A percentile compares a stretch with the other conserved stretches of the same genome.
Evolutionary conservation across 352 stramenopile genomes (phyloP).

Genomic region (Pythium monospermum): DNA sequence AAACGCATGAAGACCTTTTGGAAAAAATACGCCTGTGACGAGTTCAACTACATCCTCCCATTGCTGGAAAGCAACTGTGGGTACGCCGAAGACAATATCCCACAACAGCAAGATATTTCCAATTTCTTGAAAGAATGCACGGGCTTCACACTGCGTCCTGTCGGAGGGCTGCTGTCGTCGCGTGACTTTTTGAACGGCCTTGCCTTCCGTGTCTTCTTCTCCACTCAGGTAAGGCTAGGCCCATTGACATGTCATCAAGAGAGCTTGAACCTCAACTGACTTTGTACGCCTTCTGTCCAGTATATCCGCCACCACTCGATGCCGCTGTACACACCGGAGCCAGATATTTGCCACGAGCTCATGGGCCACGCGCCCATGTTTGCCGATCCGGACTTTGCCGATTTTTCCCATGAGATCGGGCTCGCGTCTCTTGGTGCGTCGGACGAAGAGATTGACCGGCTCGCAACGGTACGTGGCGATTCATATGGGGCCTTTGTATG

Average conservation of each 20-base stretch:
- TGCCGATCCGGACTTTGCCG: conserved; percentile 95
- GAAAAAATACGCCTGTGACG: conserved; percentile 93
- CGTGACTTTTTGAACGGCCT: conserved; percentile 97
- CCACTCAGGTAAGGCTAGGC: conserved; percentile 68
- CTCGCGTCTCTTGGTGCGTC: conserved; percentile 93
- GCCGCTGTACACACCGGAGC: conserved; percentile 97
- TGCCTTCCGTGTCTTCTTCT: conserved; percentile 98
- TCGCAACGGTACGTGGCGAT: conserved; percentile 72
- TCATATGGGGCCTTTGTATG: not conserved
- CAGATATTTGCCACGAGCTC: conserved; percentile 97
- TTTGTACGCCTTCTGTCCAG: conserved; percentile 26
- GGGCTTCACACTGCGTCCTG: conserved; percentile 89
- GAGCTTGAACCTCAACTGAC: not conserved
- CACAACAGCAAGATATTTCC: conserved; percentile 94
- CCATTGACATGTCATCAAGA: not conserved
- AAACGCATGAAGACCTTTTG: conserved; percentile 92
- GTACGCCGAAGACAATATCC: conserved; percentile 93
- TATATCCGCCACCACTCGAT: conserved; percentile 94
- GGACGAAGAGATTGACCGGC: conserved; percentile 93
- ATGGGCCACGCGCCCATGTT: conserved; percentile 97
- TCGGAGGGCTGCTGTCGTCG: conserved; percentile 94
- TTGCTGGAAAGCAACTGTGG: conserved; percentile 94
- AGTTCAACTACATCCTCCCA: conserved; percentile 95
- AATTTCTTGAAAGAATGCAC: conserved; percentile 92
- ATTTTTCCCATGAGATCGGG: conserved; percentile 97